Evolutionary conservation across 495 filamentous ascomycete genomes (phyloP).

Genomic region (Penicillium lividum): DNA sequence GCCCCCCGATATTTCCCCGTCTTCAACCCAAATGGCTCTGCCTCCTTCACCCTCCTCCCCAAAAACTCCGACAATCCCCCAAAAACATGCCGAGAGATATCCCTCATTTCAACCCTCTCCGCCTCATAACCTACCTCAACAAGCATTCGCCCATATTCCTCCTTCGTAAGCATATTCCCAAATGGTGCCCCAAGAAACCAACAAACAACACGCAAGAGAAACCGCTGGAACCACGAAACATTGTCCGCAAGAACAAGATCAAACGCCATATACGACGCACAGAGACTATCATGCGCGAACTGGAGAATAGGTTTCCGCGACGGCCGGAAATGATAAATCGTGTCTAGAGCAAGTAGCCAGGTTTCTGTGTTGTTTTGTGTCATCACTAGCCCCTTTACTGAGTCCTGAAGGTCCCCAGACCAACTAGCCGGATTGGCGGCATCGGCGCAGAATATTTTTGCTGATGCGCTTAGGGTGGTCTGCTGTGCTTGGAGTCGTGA

Average conservation of each 20-base stretch:
- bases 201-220: slow-evolving; percentile 38
- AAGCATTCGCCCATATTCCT: slow-evolving; percentile 58
- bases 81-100: slow-evolving; percentile 49
- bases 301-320: slow-evolving; percentile 42
- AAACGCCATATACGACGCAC: slow-evolving; percentile 48
- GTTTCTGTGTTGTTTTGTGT: slow-evolving; percentile 10
- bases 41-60: slow-evolving; percentile 27
- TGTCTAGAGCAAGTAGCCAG: slow-evolving; percentile 54
- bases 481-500: slow-evolving; percentile 15
- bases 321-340: slow-evolving; percentile 52
- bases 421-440: slow-evolving; percentile 33
- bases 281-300: slow-evolving; percentile 32
- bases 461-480: slow-evolving; percentile 3
- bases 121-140: slow-evolving; percentile 41
- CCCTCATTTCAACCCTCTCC: slow-evolving; percentile 37
- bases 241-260: slow-evolving; percentile 33
- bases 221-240: slow-evolving; percentile 18
- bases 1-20: slow-evolving; percentile 41
- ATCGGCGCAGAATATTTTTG: slow-evolving; percentile 34
- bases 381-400: slow-evolving; percentile 7
- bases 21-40: slow-evolving; percentile 36
- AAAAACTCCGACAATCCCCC: slow-evolving; percentile 38
- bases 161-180: slow-evolving; percentile 49
- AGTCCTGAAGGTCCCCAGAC: slow-evolving; percentile 23
- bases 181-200: slow-evolving; percentile 34